Percentiles rank a stretch among this genome's conserved stretches.
phyloP scores from a whole-genome alignment of 371 early-diverging fungal species.

The Mucor velutinosus region DNA sequence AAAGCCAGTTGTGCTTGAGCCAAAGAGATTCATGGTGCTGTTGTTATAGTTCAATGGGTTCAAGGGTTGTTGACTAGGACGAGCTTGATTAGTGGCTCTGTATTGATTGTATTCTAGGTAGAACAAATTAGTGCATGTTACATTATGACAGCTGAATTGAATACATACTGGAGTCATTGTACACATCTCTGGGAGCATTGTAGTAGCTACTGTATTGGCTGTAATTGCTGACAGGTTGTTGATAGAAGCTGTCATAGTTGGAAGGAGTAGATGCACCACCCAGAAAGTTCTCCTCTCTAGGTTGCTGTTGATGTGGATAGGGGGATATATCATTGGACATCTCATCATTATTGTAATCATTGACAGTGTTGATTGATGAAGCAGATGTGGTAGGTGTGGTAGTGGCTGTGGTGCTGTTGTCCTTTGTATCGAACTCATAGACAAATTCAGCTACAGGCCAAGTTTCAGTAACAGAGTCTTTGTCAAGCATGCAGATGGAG shows the following conservation, averaged over 20 bases:
- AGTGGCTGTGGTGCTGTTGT: neutral
- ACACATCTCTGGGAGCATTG: neutral
- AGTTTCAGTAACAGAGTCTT: slow-evolving; percentile 28
- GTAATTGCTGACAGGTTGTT: slow-evolving; percentile 2
- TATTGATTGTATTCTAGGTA: slow-evolving; percentile 8
- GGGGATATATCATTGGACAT: neutral
- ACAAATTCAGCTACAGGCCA: slow-evolving; percentile 32
- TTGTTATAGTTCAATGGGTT: neutral
- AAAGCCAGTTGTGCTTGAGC: neutral
- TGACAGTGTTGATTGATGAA: neutral
- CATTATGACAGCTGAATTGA: neutral
- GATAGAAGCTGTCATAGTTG: slow-evolving; percentile 10
- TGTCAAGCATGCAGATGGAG: slow-evolving; percentile 31
- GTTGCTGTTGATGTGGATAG: neutral
- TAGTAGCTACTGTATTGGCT: neutral
- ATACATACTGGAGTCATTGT: slow-evolving; percentile 16
- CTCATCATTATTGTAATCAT: neutral
- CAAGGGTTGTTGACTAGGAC: neutral
- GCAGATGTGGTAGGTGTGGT: neutral
- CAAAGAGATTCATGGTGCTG: slow-evolving; percentile 5
- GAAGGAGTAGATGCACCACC: slow-evolving; percentile 3
- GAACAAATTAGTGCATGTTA: neutral
- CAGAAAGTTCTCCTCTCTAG: slow-evolving; percentile 14
- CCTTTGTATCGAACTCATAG: slow-evolving; percentile 22
- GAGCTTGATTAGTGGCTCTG: neutral